Percentiles rank a stretch among this genome's conserved stretches.
Evolutionary conservation across 2,329 filamentous ascomycete genomes (phyloP).

Genomic region (Colletotrichum destructivum): DNA sequence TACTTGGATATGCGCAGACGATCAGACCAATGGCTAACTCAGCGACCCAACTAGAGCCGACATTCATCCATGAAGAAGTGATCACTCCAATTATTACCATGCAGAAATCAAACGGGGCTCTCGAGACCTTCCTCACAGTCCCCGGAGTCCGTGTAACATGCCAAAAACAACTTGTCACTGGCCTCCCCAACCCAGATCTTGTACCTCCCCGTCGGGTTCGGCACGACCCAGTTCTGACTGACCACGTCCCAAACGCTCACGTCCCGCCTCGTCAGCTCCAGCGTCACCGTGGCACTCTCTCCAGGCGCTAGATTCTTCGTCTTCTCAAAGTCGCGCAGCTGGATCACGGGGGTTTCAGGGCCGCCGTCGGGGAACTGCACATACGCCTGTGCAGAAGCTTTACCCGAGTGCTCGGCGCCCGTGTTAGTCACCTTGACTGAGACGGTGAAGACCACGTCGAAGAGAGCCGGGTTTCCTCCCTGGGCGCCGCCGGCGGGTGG

Average conservation of each 20-base stretch:
- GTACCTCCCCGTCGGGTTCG: conserved; percentile 54
- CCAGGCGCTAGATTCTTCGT: conserved; percentile 68
- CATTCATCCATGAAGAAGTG: no score
- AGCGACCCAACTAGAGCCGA: no score
- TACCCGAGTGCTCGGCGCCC: conserved; percentile 60
- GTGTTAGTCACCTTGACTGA: conserved; percentile 67
- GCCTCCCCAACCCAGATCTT: conserved; percentile 58
- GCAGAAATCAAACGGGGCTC: conserved; percentile 31
- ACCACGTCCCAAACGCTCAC: conserved; percentile 80
- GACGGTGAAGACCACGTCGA: conserved; percentile 62
- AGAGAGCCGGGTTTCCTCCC: conserved; percentile 78
- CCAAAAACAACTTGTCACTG: conserved; percentile 49
- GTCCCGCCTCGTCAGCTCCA: conserved; percentile 77
- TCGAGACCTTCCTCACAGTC: conserved; percentile 31
- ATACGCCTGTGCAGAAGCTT: conserved; percentile 63
- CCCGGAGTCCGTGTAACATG: conserved; percentile 41
- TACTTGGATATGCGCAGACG: no score
- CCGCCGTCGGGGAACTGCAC: conserved; percentile 57
- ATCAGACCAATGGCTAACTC: no score
- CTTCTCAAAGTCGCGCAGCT: conserved; percentile 83
- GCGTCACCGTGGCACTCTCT: conserved; percentile 66
- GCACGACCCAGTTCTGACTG: conserved; percentile 77
- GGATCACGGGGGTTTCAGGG: conserved; percentile 76
- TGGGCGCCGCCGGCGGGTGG: conserved; percentile 77
- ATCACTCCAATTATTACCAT: no score